Evolutionary conservation across 2,329 filamentous ascomycete genomes (phyloP), one percentile per base, ranked within the genome.

Genomic region (Byssoonygena ceratinophila): DNA sequence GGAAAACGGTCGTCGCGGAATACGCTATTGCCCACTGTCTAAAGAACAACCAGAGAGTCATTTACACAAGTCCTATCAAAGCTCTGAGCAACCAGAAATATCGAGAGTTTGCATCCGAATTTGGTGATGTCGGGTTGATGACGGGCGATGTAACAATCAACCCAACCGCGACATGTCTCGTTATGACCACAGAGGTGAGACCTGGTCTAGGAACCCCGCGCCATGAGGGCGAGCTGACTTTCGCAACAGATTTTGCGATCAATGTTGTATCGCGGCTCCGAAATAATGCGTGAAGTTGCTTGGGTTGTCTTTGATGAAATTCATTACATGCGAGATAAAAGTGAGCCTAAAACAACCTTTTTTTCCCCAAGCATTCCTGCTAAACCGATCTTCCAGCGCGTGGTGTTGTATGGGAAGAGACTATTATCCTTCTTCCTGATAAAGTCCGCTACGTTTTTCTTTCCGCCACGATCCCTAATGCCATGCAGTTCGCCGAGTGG

Each of bases 301-400:
- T 98, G 92, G 92, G 94, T 98, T 1, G 76, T 98, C 1, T 98
- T 98, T 62, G 92, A 98, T 70, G 92, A 98, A 70, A 94, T 98
- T 57, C 92, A 98, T 70, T 98, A 98, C 71, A 84, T 98, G 82
- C 83, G 92, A 64, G 92, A 98, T 71, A 94, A 94, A 70, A 76
- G 68, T 70, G 64, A 56, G 67, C 58, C 40, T 16, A 12, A 43
- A 20, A 8, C 18, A 39, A 31, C 44, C 4, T 7, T 7, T 32
- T 1, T 32, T 41, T 9, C 31, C 36, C 34, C 2, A 9, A 43
- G 25, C 20, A 32, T 31, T 2, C 9, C 34, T 37, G 50, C 58
- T 67, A 50, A 66, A 37, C 27, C 37, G 22, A 45, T 43, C 47
- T 44, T 27, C 29, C 56, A 71, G 79, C 82, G 47, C 80, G 92